Base-by-base conservation (phyloP, 768 basidiomycete genomes). In the Hygrocybe punicea region DNA sequence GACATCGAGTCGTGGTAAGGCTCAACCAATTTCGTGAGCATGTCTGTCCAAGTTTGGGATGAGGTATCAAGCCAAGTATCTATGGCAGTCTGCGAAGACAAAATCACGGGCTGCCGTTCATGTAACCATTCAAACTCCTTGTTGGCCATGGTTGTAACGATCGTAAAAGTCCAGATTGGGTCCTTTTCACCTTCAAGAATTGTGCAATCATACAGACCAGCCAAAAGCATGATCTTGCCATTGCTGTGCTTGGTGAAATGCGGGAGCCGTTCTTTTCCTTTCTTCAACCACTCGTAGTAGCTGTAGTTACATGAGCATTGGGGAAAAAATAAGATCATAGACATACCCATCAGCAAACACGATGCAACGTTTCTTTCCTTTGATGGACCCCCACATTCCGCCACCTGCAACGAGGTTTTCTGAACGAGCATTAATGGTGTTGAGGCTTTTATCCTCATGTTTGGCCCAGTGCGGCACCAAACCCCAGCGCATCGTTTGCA, bases 211-310 rank as follows among this genome's bases (percentile, higher is more conserved):
- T 90, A 97, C 1, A 98, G 72, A 1, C 93, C 95, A 1, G 95
- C 95, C 67, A 99, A 78, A 33, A 94, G 82, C 80, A 98, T 83
- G 3, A 95, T 63, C 19, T 75, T 75, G 0, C 76, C 77, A 56
- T 87, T 82, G 44, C 82, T 79, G 42, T 80, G 83, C 64, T 86
- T 89, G 36, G 83, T 85, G 63, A 93, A 94, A 67, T 96, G 84
- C 0, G 95, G 92, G 1, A 91, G 65, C 62, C 89, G 89, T 40
- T 83, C 78, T 65, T 86, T 89, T 51, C 86, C 89, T 68, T 87
- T 91, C 56, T 85, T 87, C 40, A 91, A 78, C 96, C 96, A 98
- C 71, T 99, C 96, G 67, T 92, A 98, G 69, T 97, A 97, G 29
- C 92, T 59, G 8, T n/a, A 47, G 47, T 49, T 47, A n/a, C 16